A percentile compares a stretch with the other conserved stretches of the same genome.
phyloP scores from a whole-genome alignment of 805 yeast species.

The Kazachstania africana region DNA sequence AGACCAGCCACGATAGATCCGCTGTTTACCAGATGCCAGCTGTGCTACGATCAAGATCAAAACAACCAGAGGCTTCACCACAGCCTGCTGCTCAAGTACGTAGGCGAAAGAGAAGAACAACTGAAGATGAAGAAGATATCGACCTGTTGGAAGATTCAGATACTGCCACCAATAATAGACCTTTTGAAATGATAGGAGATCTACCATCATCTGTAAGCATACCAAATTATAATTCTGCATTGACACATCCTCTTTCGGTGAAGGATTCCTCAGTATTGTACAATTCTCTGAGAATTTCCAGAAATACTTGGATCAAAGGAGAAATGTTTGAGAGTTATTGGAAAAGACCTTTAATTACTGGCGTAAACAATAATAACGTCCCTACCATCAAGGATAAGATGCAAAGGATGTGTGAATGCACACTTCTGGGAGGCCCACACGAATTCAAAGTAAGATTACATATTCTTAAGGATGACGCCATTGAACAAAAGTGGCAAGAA shows the following conservation, averaged over 20 bases:
- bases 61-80: not conserved
- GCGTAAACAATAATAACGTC: not conserved
- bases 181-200: constrained; percentile 49
- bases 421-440: constrained; percentile 73
- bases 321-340: constrained; percentile 70
- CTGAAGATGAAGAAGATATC: not conserved
- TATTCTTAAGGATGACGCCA: constrained; percentile 72
- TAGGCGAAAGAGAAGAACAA: not conserved
- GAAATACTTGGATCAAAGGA: constrained; percentile 54
- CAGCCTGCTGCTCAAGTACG: not conserved
- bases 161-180: constrained; percentile 3
- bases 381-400: constrained; percentile 53
- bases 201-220: constrained; percentile 53
- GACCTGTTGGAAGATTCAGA: not conserved
- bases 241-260: constrained; percentile 55
- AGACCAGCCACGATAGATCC: no score
- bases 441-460: constrained; percentile 63
- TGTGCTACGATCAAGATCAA: not conserved
- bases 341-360: constrained; percentile 40
- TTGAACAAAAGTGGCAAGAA: constrained; percentile 37
- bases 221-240: constrained; percentile 42
- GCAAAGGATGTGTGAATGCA: constrained; percentile 77
- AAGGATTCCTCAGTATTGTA: constrained; percentile 66
- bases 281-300: constrained; percentile 59
- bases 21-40: no score